Conservation (phyloP, 2,329 filamentous ascomycete genomes). For the Ascochyta lentis region DNA sequence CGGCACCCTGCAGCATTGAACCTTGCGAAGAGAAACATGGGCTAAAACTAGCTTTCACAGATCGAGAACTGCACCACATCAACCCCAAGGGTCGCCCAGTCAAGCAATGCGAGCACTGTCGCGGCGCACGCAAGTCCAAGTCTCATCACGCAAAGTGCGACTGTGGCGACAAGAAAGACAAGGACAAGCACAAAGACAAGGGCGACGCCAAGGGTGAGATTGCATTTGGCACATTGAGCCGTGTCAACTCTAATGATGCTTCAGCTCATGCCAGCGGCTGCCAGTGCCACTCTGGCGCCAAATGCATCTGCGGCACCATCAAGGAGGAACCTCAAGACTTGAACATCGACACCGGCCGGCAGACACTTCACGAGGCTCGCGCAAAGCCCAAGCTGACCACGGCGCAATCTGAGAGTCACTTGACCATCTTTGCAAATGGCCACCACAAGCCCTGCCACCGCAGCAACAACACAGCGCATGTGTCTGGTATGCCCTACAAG, state of each 20-base stretch:
- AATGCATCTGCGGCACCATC: conserved; percentile 64
- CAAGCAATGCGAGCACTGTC: conserved; percentile 97
- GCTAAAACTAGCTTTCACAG: conserved; percentile 56
- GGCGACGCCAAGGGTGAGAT: conserved; percentile 49
- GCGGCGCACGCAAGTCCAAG: conserved; percentile 93
- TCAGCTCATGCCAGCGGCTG: conserved; percentile 52
- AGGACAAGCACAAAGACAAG: conserved; percentile 57
- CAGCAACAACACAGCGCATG: conserved; percentile 69
- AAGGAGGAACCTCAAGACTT: conserved; percentile 64
- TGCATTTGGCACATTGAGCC: conserved; percentile 40
- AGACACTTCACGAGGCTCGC: conserved; percentile 55
- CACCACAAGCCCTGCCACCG: conserved; percentile 70
- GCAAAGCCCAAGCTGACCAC: conserved; percentile 63
- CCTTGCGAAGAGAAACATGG: conserved; percentile 3
- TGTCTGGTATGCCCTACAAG: conserved; percentile 68
- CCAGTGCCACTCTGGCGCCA: conserved; percentile 64
- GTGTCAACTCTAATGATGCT: conserved; percentile 40
- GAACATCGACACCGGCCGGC: conserved; percentile 51
- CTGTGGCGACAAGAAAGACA: conserved; percentile 88
- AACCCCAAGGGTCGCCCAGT: conserved; percentile 98
- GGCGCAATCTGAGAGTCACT: conserved; percentile 64
- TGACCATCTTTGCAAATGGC: conserved; percentile 68
- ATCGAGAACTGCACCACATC: conserved; percentile 90
- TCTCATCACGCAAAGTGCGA: conserved; percentile 95
- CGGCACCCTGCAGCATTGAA: conserved; percentile 5